Conservation (phyloP, 176 grass and related monocot genomes). For the Lolium rigidum region DNA sequence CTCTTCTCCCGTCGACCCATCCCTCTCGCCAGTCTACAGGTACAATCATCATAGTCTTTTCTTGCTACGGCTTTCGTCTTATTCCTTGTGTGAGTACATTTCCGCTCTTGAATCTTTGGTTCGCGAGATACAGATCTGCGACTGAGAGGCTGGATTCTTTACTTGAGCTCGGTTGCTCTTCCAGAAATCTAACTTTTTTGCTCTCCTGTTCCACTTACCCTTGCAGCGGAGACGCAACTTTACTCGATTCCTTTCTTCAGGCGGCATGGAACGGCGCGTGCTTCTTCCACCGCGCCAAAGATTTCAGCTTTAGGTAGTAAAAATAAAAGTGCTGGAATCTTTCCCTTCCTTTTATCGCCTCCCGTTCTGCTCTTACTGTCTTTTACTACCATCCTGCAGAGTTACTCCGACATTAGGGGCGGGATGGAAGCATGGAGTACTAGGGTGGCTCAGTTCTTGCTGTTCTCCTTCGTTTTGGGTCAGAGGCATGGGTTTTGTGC, state of each 20-base stretch:
- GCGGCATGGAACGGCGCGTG: neutral
- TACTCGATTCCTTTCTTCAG: constrained; percentile 41
- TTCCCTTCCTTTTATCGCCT: neutral
- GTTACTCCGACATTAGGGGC: neutral
- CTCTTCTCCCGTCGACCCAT: neutral
- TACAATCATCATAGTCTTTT: neutral
- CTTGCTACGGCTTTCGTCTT: neutral
- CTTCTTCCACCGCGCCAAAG: neutral
- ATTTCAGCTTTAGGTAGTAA: constrained; percentile 35
- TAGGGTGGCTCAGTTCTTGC: constrained; percentile 1
- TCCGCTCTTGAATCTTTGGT: neutral
- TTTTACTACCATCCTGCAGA: neutral
- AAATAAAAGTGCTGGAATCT: neutral
- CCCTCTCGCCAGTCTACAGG: neutral
- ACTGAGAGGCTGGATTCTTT: constrained; percentile 8
- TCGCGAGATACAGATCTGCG: neutral
- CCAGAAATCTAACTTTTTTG: neutral
- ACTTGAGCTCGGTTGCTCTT: neutral
- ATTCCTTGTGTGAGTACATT: neutral
- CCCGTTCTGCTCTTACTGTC: constrained; percentile 1
- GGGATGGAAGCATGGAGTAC: constrained; percentile 48
- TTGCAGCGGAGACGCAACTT: neutral
- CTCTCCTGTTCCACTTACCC: neutral
- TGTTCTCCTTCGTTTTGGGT: constrained; percentile 28
- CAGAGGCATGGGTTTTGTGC: constrained; percentile 38